These are phyloP conservation scores for Rhododendron griersonianum DNA, from an alignment of 148 eudicot genomes.

Conservation along the genomic window DNA sequence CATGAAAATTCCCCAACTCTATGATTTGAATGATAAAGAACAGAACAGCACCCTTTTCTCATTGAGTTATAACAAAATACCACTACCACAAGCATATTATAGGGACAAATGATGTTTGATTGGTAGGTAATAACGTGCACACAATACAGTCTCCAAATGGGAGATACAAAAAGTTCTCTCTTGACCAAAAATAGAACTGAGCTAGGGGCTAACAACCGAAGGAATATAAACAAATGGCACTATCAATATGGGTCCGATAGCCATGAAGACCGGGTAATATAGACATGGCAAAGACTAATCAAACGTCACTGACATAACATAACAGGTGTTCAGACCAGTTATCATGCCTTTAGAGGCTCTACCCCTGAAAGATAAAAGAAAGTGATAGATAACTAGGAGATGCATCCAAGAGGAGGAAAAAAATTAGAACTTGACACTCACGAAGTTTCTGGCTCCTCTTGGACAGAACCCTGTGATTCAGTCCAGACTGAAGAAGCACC, in stretches of 20 bases:
- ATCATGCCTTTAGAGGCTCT: neutral
- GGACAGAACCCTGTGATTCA: slow-evolving; percentile 31
- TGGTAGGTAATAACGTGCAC: neutral
- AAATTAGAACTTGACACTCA: slow-evolving; percentile 21
- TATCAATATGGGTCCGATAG: no score
- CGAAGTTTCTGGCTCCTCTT: slow-evolving; percentile 47
- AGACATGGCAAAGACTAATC: neutral
- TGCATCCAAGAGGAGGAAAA: neutral
- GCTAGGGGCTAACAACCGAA: neutral
- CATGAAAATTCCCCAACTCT: neutral
- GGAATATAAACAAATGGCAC: neutral
- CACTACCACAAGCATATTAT: neutral
- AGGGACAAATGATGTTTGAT: no score
- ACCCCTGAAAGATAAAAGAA: neutral
- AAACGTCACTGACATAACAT: neutral
- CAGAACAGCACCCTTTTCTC: neutral
- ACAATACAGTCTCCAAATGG: neutral
- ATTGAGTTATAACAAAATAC: neutral
- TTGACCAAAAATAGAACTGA: neutral
- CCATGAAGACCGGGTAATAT: neutral
- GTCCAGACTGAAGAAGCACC: slow-evolving; percentile 42
- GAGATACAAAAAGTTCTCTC: neutral
- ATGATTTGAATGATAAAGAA: neutral
- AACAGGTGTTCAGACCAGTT: slow-evolving; percentile 3
- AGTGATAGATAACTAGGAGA: neutral